Base-by-base conservation (phyloP, 108 stramenopile genomes). In the Fragilaria radians region DNA sequence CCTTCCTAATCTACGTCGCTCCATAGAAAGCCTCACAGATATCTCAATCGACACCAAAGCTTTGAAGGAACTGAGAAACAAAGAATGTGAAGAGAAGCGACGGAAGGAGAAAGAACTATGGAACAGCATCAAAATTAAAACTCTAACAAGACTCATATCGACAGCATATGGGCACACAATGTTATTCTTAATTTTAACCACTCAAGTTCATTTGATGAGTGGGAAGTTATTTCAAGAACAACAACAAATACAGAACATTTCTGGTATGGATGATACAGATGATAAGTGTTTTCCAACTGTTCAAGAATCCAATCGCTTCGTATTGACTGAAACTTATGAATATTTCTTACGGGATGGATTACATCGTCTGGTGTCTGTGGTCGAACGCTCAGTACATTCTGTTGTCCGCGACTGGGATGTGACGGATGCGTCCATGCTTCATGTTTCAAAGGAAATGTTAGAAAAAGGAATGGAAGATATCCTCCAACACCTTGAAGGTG, bases 161-260 rank as follows among this genome's bases (percentile, higher is more conserved):
- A 79, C 78, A 4, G 64, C 45, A 25, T 79, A 76, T 54, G 78
- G 62, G 7, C 78, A 79, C 25, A 69, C 67, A 4, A 55, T 66
- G 22, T 56, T 76, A n/a, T 76, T 76, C 48, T 52, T 76, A n/a
- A 67, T 76, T 11, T 58, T 79, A 4, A 74, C 74, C 18, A 70
- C 72, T 1, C 78, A 76, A 59, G 64, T 76, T 19, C 63, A 76
- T 58, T 36, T 79, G 19, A 42, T 78, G 58, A 73, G 77, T 11
- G 73, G 73, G 28, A 32, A 64, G 50, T 34, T 78, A 0, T 54
- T 72, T 25, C 24, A 33, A 7, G 55, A 49, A 4, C 65, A 54
- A 1, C 19, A 34, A 52, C 59, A 60, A 48, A 21, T 17, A 48
- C 34, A 42, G 36, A 7, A 14, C 14, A 7, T 42, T 42, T 14